Evolutionary conservation across 495 filamentous ascomycete species (phyloP).

Genomic region (Talaromyces trachyspermus): DNA sequence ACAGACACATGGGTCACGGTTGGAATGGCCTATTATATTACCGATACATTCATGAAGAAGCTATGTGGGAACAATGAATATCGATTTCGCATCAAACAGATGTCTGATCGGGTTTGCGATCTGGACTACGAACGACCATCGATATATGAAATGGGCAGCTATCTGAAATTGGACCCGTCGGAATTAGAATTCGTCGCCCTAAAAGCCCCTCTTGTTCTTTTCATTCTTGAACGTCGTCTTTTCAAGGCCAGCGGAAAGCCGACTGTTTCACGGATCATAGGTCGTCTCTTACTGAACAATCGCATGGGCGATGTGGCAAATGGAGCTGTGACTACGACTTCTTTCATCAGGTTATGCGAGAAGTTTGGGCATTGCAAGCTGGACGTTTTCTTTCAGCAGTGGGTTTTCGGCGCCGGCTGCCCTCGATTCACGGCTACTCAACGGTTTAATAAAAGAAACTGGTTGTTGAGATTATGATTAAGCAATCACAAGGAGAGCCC

Average conservation of each 20-base stretch:
- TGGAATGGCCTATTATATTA: constrained; percentile 88
- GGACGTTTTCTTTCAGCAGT: constrained; percentile 86
- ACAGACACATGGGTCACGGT: constrained; percentile 88
- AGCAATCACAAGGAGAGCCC: constrained; percentile 63
- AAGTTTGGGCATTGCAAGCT: constrained; percentile 77
- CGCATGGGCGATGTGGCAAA: constrained; percentile 70
- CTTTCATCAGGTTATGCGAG: constrained; percentile 77
- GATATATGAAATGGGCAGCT: constrained; percentile 68
- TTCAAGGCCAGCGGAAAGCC: constrained; percentile 78
- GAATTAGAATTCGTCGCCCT: constrained; percentile 84
- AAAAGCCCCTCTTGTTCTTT: constrained; percentile 87
- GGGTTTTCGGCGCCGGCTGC: constrained; percentile 82
- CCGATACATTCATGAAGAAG: constrained; percentile 79
- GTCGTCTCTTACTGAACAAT: constrained; percentile 69
- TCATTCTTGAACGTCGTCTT: constrained; percentile 84
- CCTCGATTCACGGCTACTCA: constrained; percentile 78
- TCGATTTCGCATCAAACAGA: constrained; percentile 79
- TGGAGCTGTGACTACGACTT: constrained; percentile 60
- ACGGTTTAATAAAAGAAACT: constrained; percentile 96
- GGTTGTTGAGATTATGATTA: constrained; percentile 86
- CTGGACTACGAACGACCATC: constrained; percentile 77
- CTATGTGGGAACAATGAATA: constrained; percentile 94
- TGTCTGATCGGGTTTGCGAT: constrained; percentile 73
- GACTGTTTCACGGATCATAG: constrained; percentile 78
- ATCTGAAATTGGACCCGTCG: constrained; percentile 70